Percentiles rank a stretch among this genome's conserved stretches.
phyloP scores from a whole-genome alignment of 208 protist genomes.

The Leishmania aethiopica region DNA sequence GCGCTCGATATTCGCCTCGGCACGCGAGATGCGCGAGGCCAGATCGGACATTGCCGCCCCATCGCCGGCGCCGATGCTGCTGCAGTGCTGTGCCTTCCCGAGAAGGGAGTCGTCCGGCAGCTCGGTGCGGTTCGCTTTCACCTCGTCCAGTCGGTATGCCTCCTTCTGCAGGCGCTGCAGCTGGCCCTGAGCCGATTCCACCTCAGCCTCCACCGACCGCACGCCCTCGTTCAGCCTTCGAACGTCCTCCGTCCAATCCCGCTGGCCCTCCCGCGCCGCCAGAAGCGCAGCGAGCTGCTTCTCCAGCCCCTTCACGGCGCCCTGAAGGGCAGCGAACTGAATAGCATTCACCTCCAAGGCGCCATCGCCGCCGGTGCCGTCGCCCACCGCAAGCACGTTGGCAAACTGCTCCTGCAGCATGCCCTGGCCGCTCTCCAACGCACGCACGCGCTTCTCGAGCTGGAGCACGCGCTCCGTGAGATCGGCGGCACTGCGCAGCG shows the following conservation, averaged over 20 bases:
- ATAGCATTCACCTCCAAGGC: constrained; percentile 43
- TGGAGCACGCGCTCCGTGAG: constrained; percentile 38
- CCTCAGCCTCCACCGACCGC: constrained; percentile 39
- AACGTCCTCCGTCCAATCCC: constrained; percentile 60
- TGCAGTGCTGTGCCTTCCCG: not conserved
- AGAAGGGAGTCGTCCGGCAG: constrained; percentile 14
- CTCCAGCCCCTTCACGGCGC: constrained; percentile 59
- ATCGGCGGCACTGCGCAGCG: constrained; percentile 20
- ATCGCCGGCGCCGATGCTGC: constrained; percentile 22
- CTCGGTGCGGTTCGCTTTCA: constrained; percentile 52
- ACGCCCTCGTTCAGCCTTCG: constrained; percentile 39
- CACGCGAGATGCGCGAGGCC: constrained; percentile 31
- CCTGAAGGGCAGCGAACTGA: constrained; percentile 55
- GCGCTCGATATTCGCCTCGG: constrained; percentile 31
- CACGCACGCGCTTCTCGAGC: constrained; percentile 53
- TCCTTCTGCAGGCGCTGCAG: constrained; percentile 31
- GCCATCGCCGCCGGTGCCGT: constrained; percentile 11
- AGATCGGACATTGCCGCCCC: constrained; percentile 38
- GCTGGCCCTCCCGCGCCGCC: constrained; percentile 27
- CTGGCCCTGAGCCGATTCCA: constrained; percentile 26
- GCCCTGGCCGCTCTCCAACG: constrained; percentile 33
- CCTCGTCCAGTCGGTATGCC: constrained; percentile 48
- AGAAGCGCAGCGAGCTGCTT: constrained; percentile 68
- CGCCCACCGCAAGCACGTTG: constrained; percentile 14
- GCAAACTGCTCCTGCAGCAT: constrained; percentile 36